Evolutionary conservation across 768 basidiomycete species (phyloP).

Genomic region (Agrocybe chaxingu): DNA sequence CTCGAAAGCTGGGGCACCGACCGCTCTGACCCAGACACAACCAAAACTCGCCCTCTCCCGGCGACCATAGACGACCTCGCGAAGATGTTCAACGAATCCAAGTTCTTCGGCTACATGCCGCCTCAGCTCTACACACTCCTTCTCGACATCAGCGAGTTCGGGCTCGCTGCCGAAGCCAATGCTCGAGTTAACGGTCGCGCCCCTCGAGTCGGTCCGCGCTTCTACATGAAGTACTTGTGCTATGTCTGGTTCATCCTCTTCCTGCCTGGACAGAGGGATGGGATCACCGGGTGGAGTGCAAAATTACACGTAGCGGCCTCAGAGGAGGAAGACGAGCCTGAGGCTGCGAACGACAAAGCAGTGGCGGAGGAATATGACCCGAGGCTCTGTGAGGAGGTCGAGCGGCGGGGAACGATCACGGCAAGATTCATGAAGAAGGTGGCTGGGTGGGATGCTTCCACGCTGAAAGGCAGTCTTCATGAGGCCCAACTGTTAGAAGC

Average conservation of each 20-base stretch:
- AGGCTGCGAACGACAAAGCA: not conserved
- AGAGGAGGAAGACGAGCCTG: not conserved
- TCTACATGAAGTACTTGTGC: no score
- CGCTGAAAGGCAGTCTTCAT: not conserved
- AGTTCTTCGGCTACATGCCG: slow-evolving; percentile 4
- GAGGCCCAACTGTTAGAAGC: not conserved
- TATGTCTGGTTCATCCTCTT: no score
- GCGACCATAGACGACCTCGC: slow-evolving; percentile 1
- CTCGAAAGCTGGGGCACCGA: not conserved
- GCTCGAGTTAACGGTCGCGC: no score
- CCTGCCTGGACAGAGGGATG: not conserved
- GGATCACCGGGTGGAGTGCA: not conserved
- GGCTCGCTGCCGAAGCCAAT: not conserved
- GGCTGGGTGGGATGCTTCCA: not conserved
- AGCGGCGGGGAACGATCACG: not conserved
- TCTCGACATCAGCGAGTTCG: slow-evolving; percentile 4
- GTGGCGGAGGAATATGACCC: not conserved
- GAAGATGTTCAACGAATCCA: slow-evolving; percentile 4
- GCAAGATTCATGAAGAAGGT: not conserved
- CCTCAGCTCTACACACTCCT: not conserved
- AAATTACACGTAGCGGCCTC: not conserved
- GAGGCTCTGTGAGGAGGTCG: not conserved
- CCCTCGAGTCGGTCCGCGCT: no score
- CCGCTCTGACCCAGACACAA: no score
- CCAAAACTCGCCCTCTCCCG: not conserved